These are phyloP conservation scores for Salvia hispanica DNA, from an alignment of 257 asterid species.

Conservation along the genomic window DNA sequence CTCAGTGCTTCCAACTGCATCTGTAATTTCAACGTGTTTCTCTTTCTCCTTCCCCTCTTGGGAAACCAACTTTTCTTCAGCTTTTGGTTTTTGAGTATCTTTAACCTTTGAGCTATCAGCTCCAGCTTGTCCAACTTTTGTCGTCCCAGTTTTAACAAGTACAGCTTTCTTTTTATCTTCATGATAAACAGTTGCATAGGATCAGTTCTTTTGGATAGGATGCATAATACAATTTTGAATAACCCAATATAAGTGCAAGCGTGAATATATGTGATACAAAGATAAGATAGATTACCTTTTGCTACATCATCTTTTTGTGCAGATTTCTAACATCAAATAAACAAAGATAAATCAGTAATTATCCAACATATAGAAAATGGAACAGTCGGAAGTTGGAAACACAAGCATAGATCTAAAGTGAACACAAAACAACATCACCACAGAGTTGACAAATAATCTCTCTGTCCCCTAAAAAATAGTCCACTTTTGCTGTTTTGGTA, in stretches of 20 bases:
- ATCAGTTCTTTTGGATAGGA: neutral
- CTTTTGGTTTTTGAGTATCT: constrained; percentile 41
- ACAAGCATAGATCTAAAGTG: neutral
- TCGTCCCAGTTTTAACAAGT: constrained; percentile 40
- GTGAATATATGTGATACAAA: constrained; percentile 12
- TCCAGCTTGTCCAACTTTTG: constrained; percentile 38
- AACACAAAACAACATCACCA: neutral
- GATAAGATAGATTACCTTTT: constrained; percentile 50
- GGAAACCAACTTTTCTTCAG: constrained; percentile 34
- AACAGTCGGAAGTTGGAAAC: neutral
- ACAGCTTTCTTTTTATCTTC: constrained; percentile 47
- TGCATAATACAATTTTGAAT: constrained; percentile 15
- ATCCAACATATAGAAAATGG: neutral
- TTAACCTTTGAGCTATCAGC: constrained; percentile 47
- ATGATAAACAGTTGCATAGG: neutral
- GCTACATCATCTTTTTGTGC: constrained; percentile 54
- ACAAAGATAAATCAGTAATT: constrained; percentile 28
- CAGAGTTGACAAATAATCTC: neutral
- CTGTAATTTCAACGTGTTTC: constrained; percentile 43
- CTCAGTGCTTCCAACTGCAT: constrained; percentile 42
- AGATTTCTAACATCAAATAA: constrained; percentile 43
- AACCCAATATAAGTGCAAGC: constrained; percentile 24
- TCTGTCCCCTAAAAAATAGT: too few species aligned
- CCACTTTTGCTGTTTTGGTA: too few species aligned
- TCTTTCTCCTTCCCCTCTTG: constrained; percentile 48